Evolutionary conservation across 345 rosid species (phyloP), one percentile per base, ranked within the genome.

Genomic region (Brassica juncea): DNA sequence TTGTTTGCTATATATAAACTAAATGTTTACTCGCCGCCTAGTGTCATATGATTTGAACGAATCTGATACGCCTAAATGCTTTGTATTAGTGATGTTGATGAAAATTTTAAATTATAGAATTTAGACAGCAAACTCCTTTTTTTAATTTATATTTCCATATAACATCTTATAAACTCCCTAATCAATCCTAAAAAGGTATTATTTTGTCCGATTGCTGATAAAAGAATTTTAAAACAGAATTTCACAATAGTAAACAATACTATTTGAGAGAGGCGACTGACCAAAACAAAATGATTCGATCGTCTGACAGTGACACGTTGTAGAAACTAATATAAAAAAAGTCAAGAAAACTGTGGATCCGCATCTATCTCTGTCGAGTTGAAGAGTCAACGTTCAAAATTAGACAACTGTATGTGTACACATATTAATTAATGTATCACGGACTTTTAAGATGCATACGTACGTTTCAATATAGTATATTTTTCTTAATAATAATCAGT

Each of bases 301-400:
- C 21, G 57, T 52, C 21, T n/a, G 57, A 52, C 57, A 52, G 57
- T n/a, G 21, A 52, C 57, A 52, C 57, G 57, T 52, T 12, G 16
- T 47, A 14, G 57, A 52, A 19, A 5, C 57, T 5, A 4, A 52
- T 52, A 52, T 5, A 1, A 52, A 4, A 52, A n/a, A 52, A 52
- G 57, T 52, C 57, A 52, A 52, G 57, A 52, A 52, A 49, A 52
- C 21, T 1, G 15, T 52, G 57, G 21, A 52, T n/a, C 57, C 57
- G 57, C 57, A 52, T 49, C 19, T 49, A 49, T 49, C 55, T 49
- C 19, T 49, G 64, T 70, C 64, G 75, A 77, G 52, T 62, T 5
- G 80, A 61, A 32, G 39, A 77, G 80, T 77, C 80, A 77, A 77
- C 65, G 80, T 61, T 77, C 80, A 77, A 77, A 47, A 21, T 10